These are phyloP conservation scores for Fusarium avenaceum DNA, from an alignment of 2,329 filamentous ascomycete species.

Conservation along the genomic window DNA sequence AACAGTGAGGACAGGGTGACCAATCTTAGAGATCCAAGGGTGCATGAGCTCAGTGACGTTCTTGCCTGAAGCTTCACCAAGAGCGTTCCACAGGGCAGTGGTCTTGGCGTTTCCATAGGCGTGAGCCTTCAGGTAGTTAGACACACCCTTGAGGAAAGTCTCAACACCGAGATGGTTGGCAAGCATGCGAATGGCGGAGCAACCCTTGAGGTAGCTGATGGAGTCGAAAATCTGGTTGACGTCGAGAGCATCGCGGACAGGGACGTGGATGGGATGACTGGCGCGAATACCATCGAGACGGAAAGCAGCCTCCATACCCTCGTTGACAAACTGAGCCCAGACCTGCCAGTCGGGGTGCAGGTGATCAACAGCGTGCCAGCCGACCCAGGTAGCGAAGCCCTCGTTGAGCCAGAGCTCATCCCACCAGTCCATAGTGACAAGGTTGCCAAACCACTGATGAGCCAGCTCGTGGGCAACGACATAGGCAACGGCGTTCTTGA, in stretches of 20 bases:
- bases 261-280: conserved; percentile 96
- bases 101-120: conserved; percentile 93
- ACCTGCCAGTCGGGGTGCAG: conserved; percentile 98
- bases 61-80: conserved; percentile 88
- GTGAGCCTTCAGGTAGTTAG: conserved; percentile 88
- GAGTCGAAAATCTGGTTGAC: conserved; percentile 98
- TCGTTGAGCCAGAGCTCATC: conserved; percentile 95
- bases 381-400: conserved; percentile 98
- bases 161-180: conserved; percentile 89
- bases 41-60: conserved; percentile 91
- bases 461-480: conserved; percentile 98
- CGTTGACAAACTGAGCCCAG: conserved; percentile 97
- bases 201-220: conserved; percentile 97
- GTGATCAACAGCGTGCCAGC: conserved; percentile 91
- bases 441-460: conserved; percentile 95
- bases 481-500: conserved; percentile 94
- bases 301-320: conserved; percentile 93
- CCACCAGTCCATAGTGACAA: conserved; percentile 98
- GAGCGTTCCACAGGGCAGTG: conserved; percentile 88
- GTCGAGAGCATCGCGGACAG: conserved; percentile 91
- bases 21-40: conserved; percentile 95
- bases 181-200: conserved; percentile 96
- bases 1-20: conserved; percentile 90
- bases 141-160: conserved; percentile 90
- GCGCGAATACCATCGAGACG: conserved; percentile 89